These are phyloP conservation scores for Metrosideros polymorpha DNA, from an alignment of 441 rosid genomes.

Conservation along the genomic window DNA sequence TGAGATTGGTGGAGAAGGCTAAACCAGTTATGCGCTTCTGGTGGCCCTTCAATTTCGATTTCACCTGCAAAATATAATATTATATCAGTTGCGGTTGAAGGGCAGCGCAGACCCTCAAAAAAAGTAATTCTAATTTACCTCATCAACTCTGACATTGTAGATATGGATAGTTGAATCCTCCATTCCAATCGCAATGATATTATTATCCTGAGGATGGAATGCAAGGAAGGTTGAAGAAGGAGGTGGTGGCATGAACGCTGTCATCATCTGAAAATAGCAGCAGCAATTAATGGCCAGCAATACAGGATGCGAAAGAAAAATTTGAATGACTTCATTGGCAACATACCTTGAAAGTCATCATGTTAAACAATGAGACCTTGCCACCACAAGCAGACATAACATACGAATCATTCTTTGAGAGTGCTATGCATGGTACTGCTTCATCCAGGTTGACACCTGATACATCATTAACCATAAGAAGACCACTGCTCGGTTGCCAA, in stretches of 20 bases:
- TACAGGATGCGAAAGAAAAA: not conserved
- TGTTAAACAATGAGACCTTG: conserved; percentile 75
- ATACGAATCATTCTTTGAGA: conserved; percentile 83
- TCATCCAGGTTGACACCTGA: conserved; percentile 74
- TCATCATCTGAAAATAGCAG: conserved; percentile 52
- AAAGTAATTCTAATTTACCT: conserved; percentile 32
- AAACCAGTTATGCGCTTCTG: conserved; percentile 80
- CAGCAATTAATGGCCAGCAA: not conserved
- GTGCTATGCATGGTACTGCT: conserved; percentile 86
- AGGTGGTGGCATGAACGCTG: conserved; percentile 82
- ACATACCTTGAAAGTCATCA: conserved; percentile 83
- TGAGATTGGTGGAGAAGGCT: conserved; percentile 78
- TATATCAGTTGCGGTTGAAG: not conserved
- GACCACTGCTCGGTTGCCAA: conserved; percentile 94
- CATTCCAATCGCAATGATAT: conserved; percentile 92
- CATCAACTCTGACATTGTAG: conserved; percentile 81
- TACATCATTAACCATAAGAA: conserved; percentile 78
- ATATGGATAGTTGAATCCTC: conserved; percentile 91
- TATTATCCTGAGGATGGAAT: conserved; percentile 88
- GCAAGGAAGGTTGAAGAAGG: conserved; percentile 90
- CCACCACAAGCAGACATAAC: conserved; percentile 95
- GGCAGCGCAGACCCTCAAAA: not conserved
- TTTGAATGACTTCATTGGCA: not conserved
- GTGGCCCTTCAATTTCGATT: conserved; percentile 83
- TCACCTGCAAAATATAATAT: conserved; percentile 46